Evolutionary conservation across 129 eudicot genomes (phyloP), one percentile per base, ranked within the genome.

Genomic region (Tanacetum coccineum): DNA sequence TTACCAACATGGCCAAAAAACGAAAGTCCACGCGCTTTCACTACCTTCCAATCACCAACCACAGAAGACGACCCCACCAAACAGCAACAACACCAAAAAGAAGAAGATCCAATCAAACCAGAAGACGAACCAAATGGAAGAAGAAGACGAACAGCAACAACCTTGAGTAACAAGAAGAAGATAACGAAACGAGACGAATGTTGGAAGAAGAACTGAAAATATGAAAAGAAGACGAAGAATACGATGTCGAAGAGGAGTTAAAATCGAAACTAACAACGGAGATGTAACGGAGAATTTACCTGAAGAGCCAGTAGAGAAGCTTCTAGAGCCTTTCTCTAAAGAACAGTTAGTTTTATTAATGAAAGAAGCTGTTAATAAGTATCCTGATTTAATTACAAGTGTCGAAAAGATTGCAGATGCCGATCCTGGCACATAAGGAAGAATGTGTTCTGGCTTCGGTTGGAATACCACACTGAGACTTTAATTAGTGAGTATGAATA

Each of bases 381-480:
- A 75, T 52, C 96, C 91, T 1, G 96, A 86, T 15, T 56, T 89
- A 4, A 67, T 74, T 1, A 71, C 75, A 30, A 81, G 64, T 42
- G 88, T 89, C 0, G 81, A 84, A 68, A 84, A 78, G 70, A 55
- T 86, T 17, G 96, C 96, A 0, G 96, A 89, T 67, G 86, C 86
- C 1, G 96, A 89, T 62, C 96, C 96, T 3, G n/a, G 84, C 90
- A 3, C 96, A 89, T 32, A n/a, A 61, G 96, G 55, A 89, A 89
- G 72, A 89, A 5, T 89, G 86, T 17, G 94, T 89, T 0, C 96
- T 18, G 96, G 96, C 2, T 71, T 89, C 7, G 96, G 94, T 2
- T 89, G 96, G 96, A 96, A 93, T 46, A 81, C 98, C 0, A 88
- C 70, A 76, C 89, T 1, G 98, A 93, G 56, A 84, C 91, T n/a